These are phyloP conservation scores for Salix brachista DNA, from an alignment of 345 rosid genomes.

Conservation along the genomic window DNA sequence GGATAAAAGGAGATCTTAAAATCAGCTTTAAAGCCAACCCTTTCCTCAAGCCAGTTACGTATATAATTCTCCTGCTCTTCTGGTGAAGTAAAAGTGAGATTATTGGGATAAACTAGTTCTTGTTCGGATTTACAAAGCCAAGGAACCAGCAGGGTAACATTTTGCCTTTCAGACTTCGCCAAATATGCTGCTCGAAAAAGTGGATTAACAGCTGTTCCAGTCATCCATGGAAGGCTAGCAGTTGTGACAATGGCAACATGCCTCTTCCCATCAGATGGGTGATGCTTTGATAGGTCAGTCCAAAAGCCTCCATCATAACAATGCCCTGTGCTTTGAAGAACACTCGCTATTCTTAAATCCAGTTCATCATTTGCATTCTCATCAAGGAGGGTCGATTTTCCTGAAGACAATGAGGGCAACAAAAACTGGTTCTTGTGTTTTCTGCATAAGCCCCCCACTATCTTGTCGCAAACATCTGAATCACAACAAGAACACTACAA, in stretches of 20 bases:
- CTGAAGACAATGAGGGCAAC: constrained; percentile 47
- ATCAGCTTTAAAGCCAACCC: constrained; percentile 81
- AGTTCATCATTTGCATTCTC: constrained; percentile 63
- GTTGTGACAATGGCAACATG: constrained; percentile 94
- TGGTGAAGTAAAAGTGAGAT: constrained; percentile 80
- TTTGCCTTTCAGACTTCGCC: constrained; percentile 73
- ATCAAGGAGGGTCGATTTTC: constrained; percentile 51
- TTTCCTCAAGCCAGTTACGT: constrained; percentile 92
- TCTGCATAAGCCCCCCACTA: constrained; percentile 76
- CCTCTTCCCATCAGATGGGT: constrained; percentile 54
- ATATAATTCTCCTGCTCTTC: constrained; percentile 94
- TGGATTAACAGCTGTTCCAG: constrained; percentile 98
- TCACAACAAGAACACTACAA: constrained; percentile 6
- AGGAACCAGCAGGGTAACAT: constrained; percentile 91
- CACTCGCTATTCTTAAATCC: constrained; percentile 84
- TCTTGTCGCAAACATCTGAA: constrained; percentile 79
- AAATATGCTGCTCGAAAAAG: constrained; percentile 90
- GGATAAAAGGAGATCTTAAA: constrained; percentile 95
- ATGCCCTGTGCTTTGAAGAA: constrained; percentile 94
- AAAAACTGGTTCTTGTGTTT: constrained; percentile 72
- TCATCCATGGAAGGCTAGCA: constrained; percentile 99
- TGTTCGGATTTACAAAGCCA: constrained; percentile 98
- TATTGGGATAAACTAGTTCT: constrained; percentile 85
- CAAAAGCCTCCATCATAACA: constrained; percentile 85
- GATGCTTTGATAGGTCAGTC: constrained; percentile 60